These are phyloP conservation scores for Debaryomycetaceae sp. DNA, from an alignment of 1,139 yeast species.

Conservation along the genomic window DNA sequence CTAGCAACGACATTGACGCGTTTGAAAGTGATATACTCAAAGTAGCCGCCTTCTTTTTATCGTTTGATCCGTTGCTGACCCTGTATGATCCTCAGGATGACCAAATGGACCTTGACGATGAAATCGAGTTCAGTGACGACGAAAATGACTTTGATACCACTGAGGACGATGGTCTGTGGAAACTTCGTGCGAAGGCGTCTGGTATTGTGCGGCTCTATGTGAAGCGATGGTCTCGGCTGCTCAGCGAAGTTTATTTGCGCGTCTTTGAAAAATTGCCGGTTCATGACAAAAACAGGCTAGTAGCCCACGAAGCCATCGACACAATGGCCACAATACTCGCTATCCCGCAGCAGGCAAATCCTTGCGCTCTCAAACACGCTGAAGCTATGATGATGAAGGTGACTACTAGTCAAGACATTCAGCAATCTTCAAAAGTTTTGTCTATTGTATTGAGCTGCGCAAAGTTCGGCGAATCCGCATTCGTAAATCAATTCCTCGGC, in stretches of 20 bases:
- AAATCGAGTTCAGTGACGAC: conserved; percentile 26
- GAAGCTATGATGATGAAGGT: conserved; percentile 10
- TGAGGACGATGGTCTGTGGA: conserved; percentile 60
- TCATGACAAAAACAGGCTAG: conserved; percentile 30
- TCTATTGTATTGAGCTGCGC: neutral
- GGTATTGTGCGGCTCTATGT: conserved; percentile 32
- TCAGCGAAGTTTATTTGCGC: conserved; percentile 4
- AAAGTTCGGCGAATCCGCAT: neutral
- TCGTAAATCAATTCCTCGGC: neutral
- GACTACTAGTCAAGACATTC: too few species aligned
- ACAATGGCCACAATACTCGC: conserved; percentile 20
- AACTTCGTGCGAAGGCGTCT: conserved; percentile 48
- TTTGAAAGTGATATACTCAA: conserved; percentile 15
- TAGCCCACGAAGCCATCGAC: conserved; percentile 26
- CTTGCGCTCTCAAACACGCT: conserved; percentile 8
- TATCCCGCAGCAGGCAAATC: conserved; percentile 4
- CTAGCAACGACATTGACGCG: conserved; percentile 3
- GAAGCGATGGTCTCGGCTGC: conserved; percentile 16
- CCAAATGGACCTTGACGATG: conserved; percentile 23
- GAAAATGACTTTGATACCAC: conserved; percentile 26
- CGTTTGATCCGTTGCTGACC: conserved; percentile 46
- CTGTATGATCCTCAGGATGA: conserved; percentile 12
- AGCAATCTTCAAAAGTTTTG: neutral
- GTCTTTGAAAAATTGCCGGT: conserved; percentile 10
- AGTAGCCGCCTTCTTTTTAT: conserved; percentile 29